Percentiles rank a stretch among this genome's conserved stretches.
Conservation (phyloP, 257 asterid species). For the Forsythia viridissima region DNA sequence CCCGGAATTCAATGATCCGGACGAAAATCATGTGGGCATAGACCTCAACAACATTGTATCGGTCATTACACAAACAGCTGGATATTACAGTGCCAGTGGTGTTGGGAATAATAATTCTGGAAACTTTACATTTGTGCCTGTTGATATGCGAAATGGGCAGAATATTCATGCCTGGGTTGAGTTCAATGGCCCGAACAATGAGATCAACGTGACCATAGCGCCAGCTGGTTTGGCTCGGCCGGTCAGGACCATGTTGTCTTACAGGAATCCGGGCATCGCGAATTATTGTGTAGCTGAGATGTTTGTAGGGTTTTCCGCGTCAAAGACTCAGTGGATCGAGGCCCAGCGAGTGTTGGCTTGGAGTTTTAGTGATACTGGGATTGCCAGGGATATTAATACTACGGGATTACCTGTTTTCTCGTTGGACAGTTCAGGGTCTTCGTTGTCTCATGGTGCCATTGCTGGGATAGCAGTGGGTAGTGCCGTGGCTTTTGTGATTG, state of each 20-base stretch:
- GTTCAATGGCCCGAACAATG: conserved; percentile 50
- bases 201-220: conserved; percentile 68
- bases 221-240: conserved; percentile 68
- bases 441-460: conserved; percentile 47
- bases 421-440: conserved; percentile 31
- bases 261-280: conserved; percentile 38
- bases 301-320: conserved; percentile 80
- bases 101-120: neutral
- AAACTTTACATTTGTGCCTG: conserved; percentile 32
- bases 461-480: conserved; percentile 62
- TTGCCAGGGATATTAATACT: conserved; percentile 66
- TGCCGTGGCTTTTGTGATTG: conserved; percentile 29
- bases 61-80: conserved; percentile 36
- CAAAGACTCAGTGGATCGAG: conserved; percentile 72
- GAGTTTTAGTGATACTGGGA: conserved; percentile 79
- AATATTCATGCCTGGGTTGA: conserved; percentile 81
- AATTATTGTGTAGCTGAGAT: conserved; percentile 49
- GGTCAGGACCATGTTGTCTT: conserved; percentile 39
- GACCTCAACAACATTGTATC: conserved; percentile 59
- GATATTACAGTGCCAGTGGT: conserved; percentile 34
- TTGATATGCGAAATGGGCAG: conserved; percentile 64
- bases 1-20: conserved; percentile 64
- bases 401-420: conserved; percentile 63
- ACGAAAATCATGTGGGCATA: conserved; percentile 59
- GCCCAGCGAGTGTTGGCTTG: conserved; percentile 73